These are phyloP conservation scores for Abrus pulchellus DNA, from an alignment of 306 rosid genomes.

Conservation along the genomic window DNA sequence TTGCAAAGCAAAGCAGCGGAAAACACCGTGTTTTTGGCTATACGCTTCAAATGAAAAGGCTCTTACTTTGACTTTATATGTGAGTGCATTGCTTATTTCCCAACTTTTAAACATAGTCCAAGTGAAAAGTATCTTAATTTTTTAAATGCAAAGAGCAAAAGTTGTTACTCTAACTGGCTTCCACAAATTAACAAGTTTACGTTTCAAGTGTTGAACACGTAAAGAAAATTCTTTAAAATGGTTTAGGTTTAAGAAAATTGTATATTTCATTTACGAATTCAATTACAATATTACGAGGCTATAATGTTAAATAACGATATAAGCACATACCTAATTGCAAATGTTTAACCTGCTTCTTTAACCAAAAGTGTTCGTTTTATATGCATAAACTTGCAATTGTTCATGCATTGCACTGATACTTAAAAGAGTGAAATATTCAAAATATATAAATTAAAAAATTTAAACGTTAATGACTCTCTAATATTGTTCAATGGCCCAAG, in stretches of 20 bases:
- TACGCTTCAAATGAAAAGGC: conserved; percentile 22
- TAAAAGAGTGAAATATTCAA: too few species aligned
- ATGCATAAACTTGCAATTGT: too few species aligned
- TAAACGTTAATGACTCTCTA: too few species aligned
- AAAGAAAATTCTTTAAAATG: neutral
- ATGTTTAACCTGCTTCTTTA: neutral
- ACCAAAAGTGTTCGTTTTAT: neutral
- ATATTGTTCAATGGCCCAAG: too few species aligned
- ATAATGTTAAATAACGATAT: neutral
- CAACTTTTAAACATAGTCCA: conserved; percentile 28
- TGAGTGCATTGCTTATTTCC: conserved; percentile 41
- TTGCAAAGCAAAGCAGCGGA: conserved; percentile 28
- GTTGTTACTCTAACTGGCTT: conserved; percentile 24
- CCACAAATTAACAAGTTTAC: conserved; percentile 3
- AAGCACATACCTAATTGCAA: neutral
- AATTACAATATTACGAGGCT: neutral
- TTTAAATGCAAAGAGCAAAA: neutral
- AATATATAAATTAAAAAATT: too few species aligned
- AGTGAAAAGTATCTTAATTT: conserved; percentile 34
- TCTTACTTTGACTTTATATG: conserved; percentile 46
- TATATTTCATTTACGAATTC: neutral
- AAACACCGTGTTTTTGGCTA: conserved; percentile 33
- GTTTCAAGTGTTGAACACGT: neutral
- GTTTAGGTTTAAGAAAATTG: neutral
- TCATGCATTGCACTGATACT: too few species aligned